Percentiles rank a stretch among this genome's conserved stretches.
These are phyloP conservation scores for Psilocybe cyanescens DNA, from an alignment of 768 basidiomycete species.

Conservation along the genomic window DNA sequence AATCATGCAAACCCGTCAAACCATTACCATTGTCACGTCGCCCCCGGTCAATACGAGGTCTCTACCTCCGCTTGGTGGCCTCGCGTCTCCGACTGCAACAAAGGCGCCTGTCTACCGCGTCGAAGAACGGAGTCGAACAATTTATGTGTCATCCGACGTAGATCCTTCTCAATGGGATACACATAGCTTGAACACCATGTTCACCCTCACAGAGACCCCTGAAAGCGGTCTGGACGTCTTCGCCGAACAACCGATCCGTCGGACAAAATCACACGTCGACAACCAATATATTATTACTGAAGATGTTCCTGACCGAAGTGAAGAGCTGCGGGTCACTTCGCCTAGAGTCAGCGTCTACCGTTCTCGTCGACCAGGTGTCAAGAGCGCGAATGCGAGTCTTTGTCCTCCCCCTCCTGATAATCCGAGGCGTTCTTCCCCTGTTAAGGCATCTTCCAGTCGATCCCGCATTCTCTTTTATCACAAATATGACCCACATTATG, in stretches of 20 bases:
- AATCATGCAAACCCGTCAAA: conserved; percentile 37
- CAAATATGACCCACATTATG: conserved; percentile 65
- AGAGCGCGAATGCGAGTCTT: conserved; percentile 21
- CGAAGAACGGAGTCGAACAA: conserved; percentile 49
- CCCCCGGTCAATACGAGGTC: conserved; percentile 28
- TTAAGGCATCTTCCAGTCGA: conserved; percentile 26
- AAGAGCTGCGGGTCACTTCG: conserved; percentile 18
- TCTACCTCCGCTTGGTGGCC: conserved; percentile 23
- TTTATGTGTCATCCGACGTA: conserved; percentile 48
- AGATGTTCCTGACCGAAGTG: conserved; percentile 21
- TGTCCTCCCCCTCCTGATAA: conserved; percentile 12
- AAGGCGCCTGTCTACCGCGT: conserved; percentile 45
- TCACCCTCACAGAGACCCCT: conserved; percentile 39
- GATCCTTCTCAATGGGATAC: conserved; percentile 47
- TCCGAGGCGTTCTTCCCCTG: conserved; percentile 15
- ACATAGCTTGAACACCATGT: conserved; percentile 41
- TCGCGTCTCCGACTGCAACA: conserved; percentile 35
- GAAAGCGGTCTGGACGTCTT: conserved; percentile 25
- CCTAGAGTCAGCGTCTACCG: conserved; percentile 27
- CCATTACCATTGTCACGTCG: conserved; percentile 41
- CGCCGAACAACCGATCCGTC: conserved; percentile 30
- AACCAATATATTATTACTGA: conserved; percentile 30
- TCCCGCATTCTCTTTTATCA: conserved; percentile 64
- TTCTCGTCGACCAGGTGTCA: conserved; percentile 27
- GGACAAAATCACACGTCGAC: conserved; percentile 34